These are phyloP conservation scores for Penicillium parvum DNA, from an alignment of 495 filamentous ascomycete species.

Conservation along the genomic window DNA sequence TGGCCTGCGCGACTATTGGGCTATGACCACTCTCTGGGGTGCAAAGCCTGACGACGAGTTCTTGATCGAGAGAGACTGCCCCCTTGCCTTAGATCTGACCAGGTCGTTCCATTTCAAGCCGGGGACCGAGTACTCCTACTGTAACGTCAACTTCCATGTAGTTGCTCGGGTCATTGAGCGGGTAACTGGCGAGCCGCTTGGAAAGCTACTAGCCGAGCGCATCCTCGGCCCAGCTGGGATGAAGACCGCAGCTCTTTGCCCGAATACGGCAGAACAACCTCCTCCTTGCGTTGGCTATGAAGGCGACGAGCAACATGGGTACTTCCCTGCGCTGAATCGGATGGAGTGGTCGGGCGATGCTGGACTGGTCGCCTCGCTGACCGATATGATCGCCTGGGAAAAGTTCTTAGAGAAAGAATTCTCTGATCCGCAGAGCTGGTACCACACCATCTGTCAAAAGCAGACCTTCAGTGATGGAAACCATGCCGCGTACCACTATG, in stretches of 20 bases:
- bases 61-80: slow-evolving; percentile 16
- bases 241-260: slow-evolving; percentile 26
- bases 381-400: slow-evolving; percentile 35
- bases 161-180: slow-evolving; percentile 26
- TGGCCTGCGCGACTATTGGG: slow-evolving; percentile 35
- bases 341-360: slow-evolving; percentile 38
- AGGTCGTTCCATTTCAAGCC: slow-evolving; percentile 30
- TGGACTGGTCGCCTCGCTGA: slow-evolving; percentile 30
- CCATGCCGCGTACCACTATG: slow-evolving; percentile 22
- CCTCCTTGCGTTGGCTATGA: slow-evolving; percentile 32
- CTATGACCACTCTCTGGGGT: slow-evolving; percentile 32
- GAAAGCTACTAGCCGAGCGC: slow-evolving; percentile 21
- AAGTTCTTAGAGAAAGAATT: slow-evolving; percentile 21
- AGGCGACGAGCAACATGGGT: slow-evolving; percentile 22
- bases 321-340: slow-evolving; percentile 17
- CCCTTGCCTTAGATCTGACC: slow-evolving; percentile 17
- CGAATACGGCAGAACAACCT: slow-evolving; percentile 25
- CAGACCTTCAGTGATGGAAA: slow-evolving; percentile 22
- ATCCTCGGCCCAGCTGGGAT: slow-evolving; percentile 28
- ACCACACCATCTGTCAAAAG: slow-evolving; percentile 12
- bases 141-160: slow-evolving; percentile 31
- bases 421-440: slow-evolving; percentile 23
- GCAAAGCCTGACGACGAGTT: slow-evolving; percentile 29
- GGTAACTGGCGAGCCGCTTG: slow-evolving; percentile 22
- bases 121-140: slow-evolving; percentile 31